Conservation (phyloP, 768 basidiomycete species). For the Xerocomellus intermedius region DNA sequence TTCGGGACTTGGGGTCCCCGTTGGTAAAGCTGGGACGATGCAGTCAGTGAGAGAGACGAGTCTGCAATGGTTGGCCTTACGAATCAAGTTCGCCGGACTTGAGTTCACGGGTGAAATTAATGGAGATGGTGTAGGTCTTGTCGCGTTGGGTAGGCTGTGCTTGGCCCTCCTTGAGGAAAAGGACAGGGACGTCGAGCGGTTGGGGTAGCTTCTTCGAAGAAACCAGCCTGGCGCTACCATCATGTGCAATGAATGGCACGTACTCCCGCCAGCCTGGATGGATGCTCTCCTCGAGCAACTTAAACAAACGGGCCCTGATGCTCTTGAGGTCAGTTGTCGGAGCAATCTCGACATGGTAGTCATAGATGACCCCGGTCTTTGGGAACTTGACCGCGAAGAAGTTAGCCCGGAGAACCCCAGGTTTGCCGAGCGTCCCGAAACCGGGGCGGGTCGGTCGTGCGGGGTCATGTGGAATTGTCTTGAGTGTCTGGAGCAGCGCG, state of each 20-base stretch:
- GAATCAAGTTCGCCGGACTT: constrained; percentile 27
- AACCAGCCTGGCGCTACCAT: constrained; percentile 42
- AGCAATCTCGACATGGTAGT: constrained; percentile 42
- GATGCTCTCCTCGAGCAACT: constrained; percentile 40
- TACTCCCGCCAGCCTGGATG: constrained; percentile 38
- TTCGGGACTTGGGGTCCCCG: constrained; percentile 37
- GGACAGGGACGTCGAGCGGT: constrained; percentile 33
- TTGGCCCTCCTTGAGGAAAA: constrained; percentile 43
- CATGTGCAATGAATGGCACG: constrained; percentile 38
- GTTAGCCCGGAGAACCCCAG: constrained; percentile 46
- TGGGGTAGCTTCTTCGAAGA: constrained; percentile 39
- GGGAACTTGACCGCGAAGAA: constrained; percentile 48
- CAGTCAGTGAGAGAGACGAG: background rate
- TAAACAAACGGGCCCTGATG: constrained; percentile 41
- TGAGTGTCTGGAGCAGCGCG: constrained; percentile 30
- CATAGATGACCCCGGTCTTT: constrained; percentile 37
- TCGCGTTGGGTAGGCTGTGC: constrained; percentile 26
- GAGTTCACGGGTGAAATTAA: constrained; percentile 34
- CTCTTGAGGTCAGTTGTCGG: constrained; percentile 38
- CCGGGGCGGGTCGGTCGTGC: constrained; percentile 46
- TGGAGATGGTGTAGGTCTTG: constrained; percentile 39
- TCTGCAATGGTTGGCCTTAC: constrained; percentile 27
- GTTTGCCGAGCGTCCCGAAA: constrained; percentile 42
- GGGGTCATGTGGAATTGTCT: constrained; percentile 29
- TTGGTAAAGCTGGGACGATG: constrained; percentile 35